Evolutionary conservation across 1,284 basidiomycete genomes (phyloP).

Genomic region (Puccinia horiana): DNA sequence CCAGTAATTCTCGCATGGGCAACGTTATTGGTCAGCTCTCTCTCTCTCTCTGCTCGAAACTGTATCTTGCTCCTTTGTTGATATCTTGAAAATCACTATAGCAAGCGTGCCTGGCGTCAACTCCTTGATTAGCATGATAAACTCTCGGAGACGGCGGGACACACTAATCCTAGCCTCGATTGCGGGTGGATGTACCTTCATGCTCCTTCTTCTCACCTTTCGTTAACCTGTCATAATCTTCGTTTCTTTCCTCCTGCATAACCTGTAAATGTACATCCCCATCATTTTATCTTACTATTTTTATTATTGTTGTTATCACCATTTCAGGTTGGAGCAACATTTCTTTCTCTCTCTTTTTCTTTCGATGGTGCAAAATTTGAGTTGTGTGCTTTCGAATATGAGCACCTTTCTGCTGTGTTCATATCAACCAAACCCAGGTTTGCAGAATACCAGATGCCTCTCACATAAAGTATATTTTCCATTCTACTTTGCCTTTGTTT

Average conservation of each 20-base stretch:
- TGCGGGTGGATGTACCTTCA: constrained; percentile 77
- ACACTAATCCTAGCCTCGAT: constrained; percentile 83
- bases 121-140: constrained; percentile 86
- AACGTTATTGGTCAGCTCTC: constrained; percentile 72
- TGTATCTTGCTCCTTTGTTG: not conserved
- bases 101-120: constrained; percentile 91
- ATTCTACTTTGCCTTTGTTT: not conserved
- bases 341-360: too few species aligned
- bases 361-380: too few species aligned
- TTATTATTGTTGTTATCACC: too few species aligned
- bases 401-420: too few species aligned
- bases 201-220: constrained; percentile 66
- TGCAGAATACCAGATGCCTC: too few species aligned
- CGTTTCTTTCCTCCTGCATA: not conserved
- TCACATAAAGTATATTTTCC: too few species aligned
- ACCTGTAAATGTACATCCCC: constrained; percentile 14
- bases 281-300: not conserved
- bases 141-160: constrained; percentile 82
- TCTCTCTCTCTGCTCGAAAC: not conserved
- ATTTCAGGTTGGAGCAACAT: too few species aligned
- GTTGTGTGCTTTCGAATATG: too few species aligned
- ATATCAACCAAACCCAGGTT: too few species aligned
- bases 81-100: constrained; percentile 55
- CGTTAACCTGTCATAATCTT: not conserved
- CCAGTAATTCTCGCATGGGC: constrained; percentile 79